Conservation (phyloP, 768 basidiomycete genomes). For the Strobilomyces dryophilus region DNA sequence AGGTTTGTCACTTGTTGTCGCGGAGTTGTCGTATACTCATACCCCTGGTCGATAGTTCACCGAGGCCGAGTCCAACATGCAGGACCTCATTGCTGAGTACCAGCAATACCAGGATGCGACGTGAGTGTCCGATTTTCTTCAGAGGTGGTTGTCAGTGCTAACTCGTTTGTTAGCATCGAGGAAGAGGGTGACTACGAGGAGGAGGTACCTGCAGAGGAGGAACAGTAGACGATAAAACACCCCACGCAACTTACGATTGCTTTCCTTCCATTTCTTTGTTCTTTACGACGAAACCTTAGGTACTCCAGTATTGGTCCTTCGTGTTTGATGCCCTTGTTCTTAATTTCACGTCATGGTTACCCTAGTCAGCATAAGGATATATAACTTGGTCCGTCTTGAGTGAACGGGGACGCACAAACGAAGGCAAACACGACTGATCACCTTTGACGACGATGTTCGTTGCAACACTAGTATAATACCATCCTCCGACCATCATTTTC, state of each 20-base stretch:
- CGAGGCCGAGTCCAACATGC: constrained; percentile 99
- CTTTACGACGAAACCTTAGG: constrained; percentile 35
- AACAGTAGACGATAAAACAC: constrained; percentile 38
- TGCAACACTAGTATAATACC: background rate
- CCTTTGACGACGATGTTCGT: too few relatives aligned
- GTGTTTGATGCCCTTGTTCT: constrained; percentile 26
- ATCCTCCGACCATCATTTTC: background rate
- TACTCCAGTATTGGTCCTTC: constrained; percentile 30
- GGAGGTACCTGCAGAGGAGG: constrained; percentile 59
- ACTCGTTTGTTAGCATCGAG: constrained; percentile 52
- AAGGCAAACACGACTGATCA: background rate
- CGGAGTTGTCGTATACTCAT: background rate
- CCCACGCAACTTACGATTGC: constrained; percentile 14
- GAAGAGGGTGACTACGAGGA: constrained; percentile 91
- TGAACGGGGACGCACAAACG: background rate
- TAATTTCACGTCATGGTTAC: constrained; percentile 33
- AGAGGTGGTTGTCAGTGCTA: constrained; percentile 7
- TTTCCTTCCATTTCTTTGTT: constrained; percentile 12
- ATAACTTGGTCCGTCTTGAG: background rate
- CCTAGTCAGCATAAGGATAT: constrained; percentile 22
- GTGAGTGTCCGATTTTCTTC: constrained; percentile 43
- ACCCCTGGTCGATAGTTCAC: constrained; percentile 57
- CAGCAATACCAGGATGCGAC: constrained; percentile 95
- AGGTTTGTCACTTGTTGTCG: constrained; percentile 39
- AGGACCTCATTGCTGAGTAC: constrained; percentile 97